These are phyloP conservation scores for Pythium rhizo-oryzae DNA, from an alignment of 352 stramenopile species.

Conservation along the genomic window DNA sequence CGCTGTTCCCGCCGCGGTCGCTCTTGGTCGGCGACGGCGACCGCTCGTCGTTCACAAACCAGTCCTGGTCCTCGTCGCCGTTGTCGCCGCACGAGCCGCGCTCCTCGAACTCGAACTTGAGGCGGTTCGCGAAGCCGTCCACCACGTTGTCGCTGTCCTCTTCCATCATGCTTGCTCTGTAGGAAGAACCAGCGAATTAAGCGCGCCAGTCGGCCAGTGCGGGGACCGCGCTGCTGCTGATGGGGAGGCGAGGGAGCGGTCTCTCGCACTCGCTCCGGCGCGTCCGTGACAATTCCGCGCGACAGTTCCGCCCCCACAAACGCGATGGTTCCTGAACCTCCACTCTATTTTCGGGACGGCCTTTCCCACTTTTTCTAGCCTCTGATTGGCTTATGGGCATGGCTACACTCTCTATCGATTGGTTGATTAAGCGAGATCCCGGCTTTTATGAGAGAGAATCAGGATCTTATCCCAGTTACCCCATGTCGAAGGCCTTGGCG, in stretches of 20 bases:
- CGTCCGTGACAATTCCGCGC: conserved; percentile 1
- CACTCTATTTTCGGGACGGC: conserved; percentile 18
- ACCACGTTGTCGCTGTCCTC: conserved; percentile 44
- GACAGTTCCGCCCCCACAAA: background rate
- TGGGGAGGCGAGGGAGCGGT: background rate
- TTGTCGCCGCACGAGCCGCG: conserved; percentile 53
- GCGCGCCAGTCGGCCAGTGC: background rate
- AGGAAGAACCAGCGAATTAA: too few relatives aligned
- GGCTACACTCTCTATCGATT: background rate
- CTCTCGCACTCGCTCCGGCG: background rate
- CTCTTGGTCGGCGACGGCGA: conserved; percentile 35
- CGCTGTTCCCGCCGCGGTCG: conserved; percentile 16
- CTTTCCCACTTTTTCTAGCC: background rate
- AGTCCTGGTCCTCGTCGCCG: conserved; percentile 67
- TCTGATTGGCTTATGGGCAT: conserved; percentile 9
- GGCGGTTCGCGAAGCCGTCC: conserved; percentile 65
- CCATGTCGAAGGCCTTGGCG: background rate
- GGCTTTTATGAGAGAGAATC: background rate
- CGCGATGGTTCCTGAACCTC: background rate
- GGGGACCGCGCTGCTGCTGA: background rate
- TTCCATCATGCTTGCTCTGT: conserved; percentile 43
- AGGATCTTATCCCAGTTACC: background rate
- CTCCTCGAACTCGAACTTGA: conserved; percentile 77
- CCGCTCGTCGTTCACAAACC: conserved; percentile 78
- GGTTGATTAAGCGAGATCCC: background rate